Base-by-base conservation (phyloP, 192 early-diverging fungal species). In the Podila epigama region DNA sequence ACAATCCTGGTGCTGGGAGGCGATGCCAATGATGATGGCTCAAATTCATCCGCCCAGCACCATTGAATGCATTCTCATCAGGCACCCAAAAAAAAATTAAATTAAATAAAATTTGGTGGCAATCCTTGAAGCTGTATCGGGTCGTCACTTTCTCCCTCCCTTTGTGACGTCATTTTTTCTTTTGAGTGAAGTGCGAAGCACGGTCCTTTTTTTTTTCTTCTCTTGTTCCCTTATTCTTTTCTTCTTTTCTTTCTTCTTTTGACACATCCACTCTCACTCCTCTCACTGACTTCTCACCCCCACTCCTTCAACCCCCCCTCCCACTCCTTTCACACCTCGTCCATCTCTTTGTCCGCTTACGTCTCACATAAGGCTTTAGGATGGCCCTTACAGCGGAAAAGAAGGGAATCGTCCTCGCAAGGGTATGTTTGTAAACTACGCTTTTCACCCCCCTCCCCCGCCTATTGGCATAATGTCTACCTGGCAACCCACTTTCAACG, bases 351-450 rank as follows among this genome's bases (percentile, higher is more conserved):
- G 12, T 29, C 52, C 29, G 27, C 29, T 13, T 10, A 27, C 22
- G n/a, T 54, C 42, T 28, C 22, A n/a, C 39, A 40, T 32, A 22
- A 66, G 37, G 51, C 20, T 35, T 36, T 51, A 42, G 25, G 41
- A 77, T 77, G 73, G 73, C 56, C 28, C 41, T 32, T 51, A 48
- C 55, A 44, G 52, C 60, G 68, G 73, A 77, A 58, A 77, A 68
- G 57, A 77, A 77, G 66, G 73, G 73, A 52, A 42, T 77, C 31
- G 61, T 77, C 61, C 65, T 77, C 28, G 73, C 73, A 60, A 68
- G 73, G 66, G 73, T 77, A 68, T 58, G 73, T 25, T 11, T 20
- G n/a, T n/a, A n/a, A n/a, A n/a, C n/a, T n/a, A n/a, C 20, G 44
- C 44, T 44, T 6, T 44, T 22, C 44, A 22, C 44, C 3, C 52